Evolutionary conservation across 78 protist species (phyloP).

Genomic region (Monosiga brevicollis): DNA sequence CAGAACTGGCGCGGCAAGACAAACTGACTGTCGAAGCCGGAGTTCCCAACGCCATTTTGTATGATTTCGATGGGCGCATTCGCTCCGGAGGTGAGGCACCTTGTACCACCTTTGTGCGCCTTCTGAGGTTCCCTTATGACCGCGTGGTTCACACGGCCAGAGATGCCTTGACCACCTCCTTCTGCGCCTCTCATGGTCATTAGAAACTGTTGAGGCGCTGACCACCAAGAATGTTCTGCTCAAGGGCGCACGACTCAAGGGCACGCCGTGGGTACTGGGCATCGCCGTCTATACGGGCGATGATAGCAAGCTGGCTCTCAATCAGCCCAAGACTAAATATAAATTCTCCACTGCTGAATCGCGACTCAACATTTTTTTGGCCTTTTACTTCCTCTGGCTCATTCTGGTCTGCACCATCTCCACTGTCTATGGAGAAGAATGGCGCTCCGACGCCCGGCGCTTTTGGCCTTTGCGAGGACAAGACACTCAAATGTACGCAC

Average conservation of each 20-base stretch:
- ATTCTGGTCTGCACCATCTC: conserved; percentile 12
- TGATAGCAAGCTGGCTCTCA: conserved; percentile 52
- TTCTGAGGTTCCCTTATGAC: too few species aligned
- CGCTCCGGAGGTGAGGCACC: too few species aligned
- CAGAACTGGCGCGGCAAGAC: too few species aligned
- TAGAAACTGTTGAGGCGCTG: too few species aligned
- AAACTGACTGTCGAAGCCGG: too few species aligned
- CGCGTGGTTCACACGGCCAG: too few species aligned
- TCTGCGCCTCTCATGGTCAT: too few species aligned
- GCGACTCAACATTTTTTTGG: conserved; percentile 5
- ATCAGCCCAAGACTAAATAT: conserved; percentile 7
- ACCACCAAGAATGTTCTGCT: conserved; percentile 15
- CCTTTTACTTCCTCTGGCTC: neutral
- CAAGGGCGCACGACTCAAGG: conserved; percentile 13
- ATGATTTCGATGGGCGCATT: too few species aligned
- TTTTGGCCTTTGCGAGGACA: neutral
- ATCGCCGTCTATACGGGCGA: conserved; percentile 62
- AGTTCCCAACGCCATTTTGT: too few species aligned
- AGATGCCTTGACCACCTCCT: too few species aligned
- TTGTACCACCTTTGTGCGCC: too few species aligned
- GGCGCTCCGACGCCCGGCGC: neutral
- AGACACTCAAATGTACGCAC: too few species aligned
- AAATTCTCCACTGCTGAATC: conserved; percentile 2
- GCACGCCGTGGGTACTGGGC: conserved; percentile 47
- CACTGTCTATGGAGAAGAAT: neutral